Conservation (phyloP, 1,284 basidiomycete species). For the Nidula niveotomentosa region DNA sequence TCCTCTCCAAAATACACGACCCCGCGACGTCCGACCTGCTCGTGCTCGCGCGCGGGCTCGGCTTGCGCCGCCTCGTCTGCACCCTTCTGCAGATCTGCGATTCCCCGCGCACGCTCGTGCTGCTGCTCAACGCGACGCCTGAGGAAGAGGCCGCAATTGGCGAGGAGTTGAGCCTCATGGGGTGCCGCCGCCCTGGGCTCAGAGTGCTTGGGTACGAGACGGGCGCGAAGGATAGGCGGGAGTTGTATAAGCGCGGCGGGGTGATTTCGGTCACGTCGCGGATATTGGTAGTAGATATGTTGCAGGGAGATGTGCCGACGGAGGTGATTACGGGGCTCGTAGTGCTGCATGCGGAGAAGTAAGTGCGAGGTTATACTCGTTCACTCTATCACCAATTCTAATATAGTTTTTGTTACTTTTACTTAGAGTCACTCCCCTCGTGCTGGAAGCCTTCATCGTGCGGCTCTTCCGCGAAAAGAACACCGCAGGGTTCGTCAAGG, state of each 20-base stretch:
- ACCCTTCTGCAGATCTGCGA: conserved; percentile 92
- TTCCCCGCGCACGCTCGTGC: conserved; percentile 80
- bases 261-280: conserved; percentile 92
- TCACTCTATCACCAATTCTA: too few species aligned
- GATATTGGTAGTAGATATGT: conserved; percentile 94
- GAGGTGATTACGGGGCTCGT: conserved; percentile 88
- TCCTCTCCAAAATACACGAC: conserved; percentile 69
- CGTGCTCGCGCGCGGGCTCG: conserved; percentile 85
- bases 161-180: conserved; percentile 91
- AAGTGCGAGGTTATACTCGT: conserved; percentile 5
- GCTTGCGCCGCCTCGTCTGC: conserved; percentile 80
- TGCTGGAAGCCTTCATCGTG: conserved; percentile 89
- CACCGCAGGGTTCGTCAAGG: conserved; percentile 89
- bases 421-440: conserved; percentile 79
- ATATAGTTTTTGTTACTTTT: too few species aligned
- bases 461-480: conserved; percentile 89
- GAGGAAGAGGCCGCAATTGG: conserved; percentile 93
- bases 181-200: conserved; percentile 85
- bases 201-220: conserved; percentile 87
- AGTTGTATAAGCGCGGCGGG: conserved; percentile 85
- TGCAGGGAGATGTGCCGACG: conserved; percentile 84
- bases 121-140: conserved; percentile 85
- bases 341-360: conserved; percentile 94
- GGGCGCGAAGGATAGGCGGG: conserved; percentile 79
- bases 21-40: conserved; percentile 83